Evolutionary conservation across 352 stramenopile species (phyloP), one percentile per base, ranked within the genome.

Genomic region (Globisporangium cystogenes): DNA sequence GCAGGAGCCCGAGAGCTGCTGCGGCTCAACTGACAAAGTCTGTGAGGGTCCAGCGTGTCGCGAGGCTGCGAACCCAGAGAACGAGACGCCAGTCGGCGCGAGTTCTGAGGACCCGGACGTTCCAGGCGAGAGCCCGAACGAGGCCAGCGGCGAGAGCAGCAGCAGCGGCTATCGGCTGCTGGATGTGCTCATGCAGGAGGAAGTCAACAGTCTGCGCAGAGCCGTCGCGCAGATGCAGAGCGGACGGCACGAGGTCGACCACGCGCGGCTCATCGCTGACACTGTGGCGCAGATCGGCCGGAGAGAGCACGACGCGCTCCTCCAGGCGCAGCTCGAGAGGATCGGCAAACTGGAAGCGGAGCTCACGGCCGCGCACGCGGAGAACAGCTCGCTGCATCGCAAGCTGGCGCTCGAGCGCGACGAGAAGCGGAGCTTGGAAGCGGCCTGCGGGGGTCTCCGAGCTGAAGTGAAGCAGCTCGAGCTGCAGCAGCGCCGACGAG

Each of bases 111-210:
- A 41, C 16, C 8, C 15, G 14, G 36, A 18, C 14, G 31, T 14
- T 36, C 31, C 31, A 15, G 31, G 8, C 4, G 31, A 41, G 36
- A 41, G 10, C 16, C 6, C n/a, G 36, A 11, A 41, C 14, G 36
- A 8, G 36, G 7, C 14, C 36, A 4, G 14, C 36, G 10, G 14
- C 31, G 12, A 8, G 1, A 20, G 36, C 16, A 20, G 36, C 36
- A 15, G 20, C 5, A 41, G 16, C 36, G 5, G 14, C 5, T n/a
- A n/a, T 37, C 8, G 11, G 7, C 31, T 35, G 23, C 31, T 26
- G 2, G 66, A 82, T 36, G 52, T 69, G 7, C 33, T 84, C 16
- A 69, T 90, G 61, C 65, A 76, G 18, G 60, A 67, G 14, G 79
- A 90, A 53, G 63, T 87, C 44, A 51, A 67, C 29, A 67, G 53